Conservation (phyloP, 345 rosid genomes). For the Salix koriyanagi region DNA sequence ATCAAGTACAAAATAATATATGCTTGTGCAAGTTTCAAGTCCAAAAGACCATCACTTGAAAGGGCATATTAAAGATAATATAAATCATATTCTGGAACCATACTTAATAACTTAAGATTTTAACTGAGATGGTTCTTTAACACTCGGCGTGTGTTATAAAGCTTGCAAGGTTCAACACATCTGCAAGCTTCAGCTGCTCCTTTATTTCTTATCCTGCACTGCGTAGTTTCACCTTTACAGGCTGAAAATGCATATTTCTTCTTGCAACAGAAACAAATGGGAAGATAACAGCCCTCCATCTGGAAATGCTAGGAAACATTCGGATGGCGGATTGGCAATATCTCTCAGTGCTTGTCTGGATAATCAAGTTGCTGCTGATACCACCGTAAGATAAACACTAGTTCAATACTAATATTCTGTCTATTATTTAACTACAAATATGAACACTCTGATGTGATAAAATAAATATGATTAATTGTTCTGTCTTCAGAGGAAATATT, state of each 20-base stretch:
- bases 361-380: slow-evolving; percentile 18
- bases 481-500: too few relatives aligned
- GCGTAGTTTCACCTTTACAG: background rate
- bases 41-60: rapidly evolving
- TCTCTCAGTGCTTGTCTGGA: slow-evolving; percentile 18
- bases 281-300: slow-evolving; percentile 23
- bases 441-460: too few relatives aligned
- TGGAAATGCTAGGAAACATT: slow-evolving; percentile 14
- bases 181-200: background rate
- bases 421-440: background rate
- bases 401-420: background rate
- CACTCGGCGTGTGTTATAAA: background rate
- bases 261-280: slow-evolving; percentile 31
- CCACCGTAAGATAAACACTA: background rate
- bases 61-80: too few relatives aligned
- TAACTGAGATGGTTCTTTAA: too few relatives aligned
- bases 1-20: rapidly evolving
- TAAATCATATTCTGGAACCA: rapidly evolving
- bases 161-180: background rate
- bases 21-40: too few relatives aligned
- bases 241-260: background rate
- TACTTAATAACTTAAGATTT: rapidly evolving
- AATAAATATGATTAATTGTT: too few relatives aligned
- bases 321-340: slow-evolving; percentile 29
- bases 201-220: background rate